Conservation (phyloP, 768 basidiomycete species). For the Lentinula sp. region DNA sequence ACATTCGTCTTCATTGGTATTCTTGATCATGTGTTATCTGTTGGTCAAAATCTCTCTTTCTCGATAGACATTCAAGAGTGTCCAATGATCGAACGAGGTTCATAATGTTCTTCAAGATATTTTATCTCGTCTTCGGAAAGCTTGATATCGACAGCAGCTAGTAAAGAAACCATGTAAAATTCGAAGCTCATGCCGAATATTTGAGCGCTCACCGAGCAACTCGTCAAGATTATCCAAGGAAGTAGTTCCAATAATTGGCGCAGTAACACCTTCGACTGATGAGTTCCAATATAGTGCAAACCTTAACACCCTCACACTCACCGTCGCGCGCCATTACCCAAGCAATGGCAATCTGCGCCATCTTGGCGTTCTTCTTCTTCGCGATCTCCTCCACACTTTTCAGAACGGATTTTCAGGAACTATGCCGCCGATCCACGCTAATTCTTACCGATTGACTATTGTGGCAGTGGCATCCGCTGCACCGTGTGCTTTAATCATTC, state of each 20-base stretch:
- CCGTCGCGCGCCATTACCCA: slow-evolving; percentile 29
- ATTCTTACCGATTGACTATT: slow-evolving; percentile 31
- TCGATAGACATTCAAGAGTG: slow-evolving; percentile 13
- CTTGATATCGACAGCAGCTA: slow-evolving; percentile 31
- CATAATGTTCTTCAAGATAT: slow-evolving; percentile 39
- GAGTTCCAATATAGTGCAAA: not conserved
- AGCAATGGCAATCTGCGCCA: slow-evolving; percentile 53
- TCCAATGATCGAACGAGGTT: slow-evolving; percentile 32
- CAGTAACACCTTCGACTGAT: slow-evolving; percentile 21
- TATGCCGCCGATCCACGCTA: not conserved
- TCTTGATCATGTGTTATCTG: no score
- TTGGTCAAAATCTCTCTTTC: not conserved
- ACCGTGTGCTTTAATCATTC: slow-evolving; percentile 14
- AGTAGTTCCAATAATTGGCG: slow-evolving; percentile 36
- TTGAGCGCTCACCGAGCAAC: slow-evolving; percentile 21
- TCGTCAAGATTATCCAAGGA: slow-evolving; percentile 31
- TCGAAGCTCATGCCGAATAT: not conserved
- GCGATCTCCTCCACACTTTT: slow-evolving; percentile 49
- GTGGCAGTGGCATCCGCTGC: slow-evolving; percentile 15
- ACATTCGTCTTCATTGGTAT: no score
- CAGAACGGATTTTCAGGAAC: not conserved
- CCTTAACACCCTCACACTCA: not conserved
- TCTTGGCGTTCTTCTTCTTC: slow-evolving; percentile 40
- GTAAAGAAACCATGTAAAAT: not conserved
- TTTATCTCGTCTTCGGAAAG: slow-evolving; percentile 43